A percentile compares a stretch with the other conserved stretches of the same genome.
phyloP scores from a whole-genome alignment of 2,329 filamentous ascomycete species.

The Cadophora malorum region DNA sequence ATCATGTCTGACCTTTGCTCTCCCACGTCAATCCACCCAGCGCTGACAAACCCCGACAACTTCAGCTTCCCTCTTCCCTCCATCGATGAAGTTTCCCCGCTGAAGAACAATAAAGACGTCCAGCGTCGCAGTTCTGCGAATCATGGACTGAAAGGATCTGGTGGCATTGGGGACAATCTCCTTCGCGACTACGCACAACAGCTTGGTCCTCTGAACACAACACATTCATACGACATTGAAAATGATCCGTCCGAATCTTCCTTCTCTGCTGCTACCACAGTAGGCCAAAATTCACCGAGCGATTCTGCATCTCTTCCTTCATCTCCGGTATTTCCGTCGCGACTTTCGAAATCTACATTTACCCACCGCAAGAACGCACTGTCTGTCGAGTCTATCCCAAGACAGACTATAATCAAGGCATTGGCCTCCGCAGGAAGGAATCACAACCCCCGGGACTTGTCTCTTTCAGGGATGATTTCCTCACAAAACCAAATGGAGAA shows the following conservation, averaged over 20 bases:
- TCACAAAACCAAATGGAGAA: conserved; percentile 45
- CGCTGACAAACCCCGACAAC: conserved; percentile 50
- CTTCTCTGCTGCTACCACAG: conserved; percentile 41
- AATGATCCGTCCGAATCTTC: conserved; percentile 41
- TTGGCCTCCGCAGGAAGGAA: conserved; percentile 70
- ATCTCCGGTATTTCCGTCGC: conserved; percentile 39
- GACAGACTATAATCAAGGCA: conserved; percentile 84
- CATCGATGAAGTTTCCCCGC: conserved; percentile 39
- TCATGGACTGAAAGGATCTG: conserved; percentile 42
- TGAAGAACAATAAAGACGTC: conserved; percentile 23
- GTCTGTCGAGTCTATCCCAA: conserved; percentile 59
- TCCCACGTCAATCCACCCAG: conserved; percentile 58
- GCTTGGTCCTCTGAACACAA: conserved; percentile 50
- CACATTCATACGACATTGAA: conserved; percentile 42
- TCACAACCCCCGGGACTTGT: conserved; percentile 59
- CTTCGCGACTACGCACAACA: conserved; percentile 52
- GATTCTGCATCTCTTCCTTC: conserved; percentile 40
- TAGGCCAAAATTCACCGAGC: conserved; percentile 39
- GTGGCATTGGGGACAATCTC: conserved; percentile 47
- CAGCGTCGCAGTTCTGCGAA: conserved; percentile 34
- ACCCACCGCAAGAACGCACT: conserved; percentile 44
- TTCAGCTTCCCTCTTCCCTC: conserved; percentile 34
- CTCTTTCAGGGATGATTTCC: conserved; percentile 60
- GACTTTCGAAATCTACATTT: conserved; percentile 32
- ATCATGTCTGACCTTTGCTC: conserved; percentile 52